A percentile compares a stretch with the other conserved stretches of the same genome.
phyloP scores from a whole-genome alignment of 1,139 yeast genomes.

The Debaryomyces sp. region DNA sequence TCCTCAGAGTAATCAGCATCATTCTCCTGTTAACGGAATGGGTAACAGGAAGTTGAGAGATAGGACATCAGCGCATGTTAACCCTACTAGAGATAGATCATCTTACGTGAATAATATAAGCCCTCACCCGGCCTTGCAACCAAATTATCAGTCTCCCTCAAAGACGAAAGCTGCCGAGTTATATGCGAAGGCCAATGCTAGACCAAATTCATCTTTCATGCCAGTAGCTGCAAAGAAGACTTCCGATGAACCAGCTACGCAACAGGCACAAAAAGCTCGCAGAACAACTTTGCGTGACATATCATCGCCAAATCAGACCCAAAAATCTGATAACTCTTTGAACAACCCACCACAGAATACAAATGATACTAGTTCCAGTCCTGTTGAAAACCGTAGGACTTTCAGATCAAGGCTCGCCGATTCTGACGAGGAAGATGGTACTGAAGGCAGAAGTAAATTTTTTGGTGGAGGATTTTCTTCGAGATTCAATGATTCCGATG shows the following conservation, averaged over 20 bases:
- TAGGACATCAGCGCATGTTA: slow-evolving; percentile 12
- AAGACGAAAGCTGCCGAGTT: slow-evolving; percentile 50
- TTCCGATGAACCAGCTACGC: background rate
- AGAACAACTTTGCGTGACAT: slow-evolving; percentile 21
- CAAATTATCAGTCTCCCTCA: slow-evolving; percentile 45
- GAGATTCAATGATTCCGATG: slow-evolving; percentile 27
- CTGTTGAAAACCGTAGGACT: background rate
- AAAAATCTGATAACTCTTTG: background rate
- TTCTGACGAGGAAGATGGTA: slow-evolving; percentile 49
- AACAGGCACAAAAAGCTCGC: background rate
- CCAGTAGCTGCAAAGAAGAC: background rate
- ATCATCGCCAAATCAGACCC: background rate
- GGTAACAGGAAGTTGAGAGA: slow-evolving; percentile 35
- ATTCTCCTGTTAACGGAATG: slow-evolving; percentile 22
- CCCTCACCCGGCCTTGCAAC: slow-evolving; percentile 45
- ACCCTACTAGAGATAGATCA: slow-evolving; percentile 23
- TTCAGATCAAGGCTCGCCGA: slow-evolving; percentile 56
- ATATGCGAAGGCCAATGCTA: slow-evolving; percentile 50
- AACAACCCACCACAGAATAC: background rate
- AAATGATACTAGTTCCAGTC: background rate
- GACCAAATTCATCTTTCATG: slow-evolving; percentile 41
- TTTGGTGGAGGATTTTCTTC: slow-evolving; percentile 5
- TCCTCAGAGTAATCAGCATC: slow-evolving; percentile 4
- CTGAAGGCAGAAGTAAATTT: slow-evolving; percentile 8
- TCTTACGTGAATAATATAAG: slow-evolving; percentile 46